Percentiles rank a stretch among this genome's conserved stretches.
These are phyloP conservation scores for Guyanaporus albipodus DNA, from an alignment of 768 basidiomycete genomes.

Conservation along the genomic window DNA sequence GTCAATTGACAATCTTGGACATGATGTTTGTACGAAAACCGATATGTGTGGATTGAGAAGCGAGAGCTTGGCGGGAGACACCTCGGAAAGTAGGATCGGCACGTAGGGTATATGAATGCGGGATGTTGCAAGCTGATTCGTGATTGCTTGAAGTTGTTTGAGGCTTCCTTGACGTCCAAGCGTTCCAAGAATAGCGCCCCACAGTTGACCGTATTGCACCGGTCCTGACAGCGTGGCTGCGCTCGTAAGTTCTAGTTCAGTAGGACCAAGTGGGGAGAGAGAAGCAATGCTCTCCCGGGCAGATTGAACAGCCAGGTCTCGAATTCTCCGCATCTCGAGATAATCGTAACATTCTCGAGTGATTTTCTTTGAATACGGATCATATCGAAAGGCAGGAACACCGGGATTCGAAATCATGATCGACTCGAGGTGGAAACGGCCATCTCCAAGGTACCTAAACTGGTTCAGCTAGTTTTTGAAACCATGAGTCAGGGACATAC, in stretches of 20 bases:
- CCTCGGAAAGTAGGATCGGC: slow-evolving; percentile 90
- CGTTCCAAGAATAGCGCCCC: slow-evolving; percentile 94
- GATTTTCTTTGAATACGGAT: slow-evolving; percentile 96
- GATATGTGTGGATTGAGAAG: slow-evolving; percentile 79
- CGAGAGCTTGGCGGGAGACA: slow-evolving; percentile 92
- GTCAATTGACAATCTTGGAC: slow-evolving; percentile 94
- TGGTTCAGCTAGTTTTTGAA: slow-evolving; percentile 1
- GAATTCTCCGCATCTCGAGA: slow-evolving; percentile 71
- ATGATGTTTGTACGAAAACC: slow-evolving; percentile 93
- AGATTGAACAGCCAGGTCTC: slow-evolving; percentile 69
- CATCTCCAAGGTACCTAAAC: slow-evolving; percentile 92
- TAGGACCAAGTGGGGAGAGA: slow-evolving; percentile 8
- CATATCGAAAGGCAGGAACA: slow-evolving; percentile 95
- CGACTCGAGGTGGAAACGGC: slow-evolving; percentile 95
- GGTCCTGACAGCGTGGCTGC: slow-evolving; percentile 15
- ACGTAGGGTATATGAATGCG: slow-evolving; percentile 65
- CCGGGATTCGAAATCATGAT: slow-evolving; percentile 99
- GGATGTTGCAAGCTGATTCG: slow-evolving; percentile 58
- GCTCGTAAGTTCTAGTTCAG: slow-evolving; percentile 1
- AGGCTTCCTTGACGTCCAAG: slow-evolving; percentile 92
- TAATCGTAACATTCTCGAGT: slow-evolving; percentile 92
- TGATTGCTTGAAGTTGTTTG: slow-evolving; percentile 84
- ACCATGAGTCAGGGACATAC: slow-evolving; percentile 41
- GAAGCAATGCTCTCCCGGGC: slow-evolving; percentile 63
- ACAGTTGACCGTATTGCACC: slow-evolving; percentile 37